Percentiles rank a stretch among this genome's conserved stretches.
Conservation (phyloP, 805 yeast species). For the Starmerella potacharoeniae region DNA sequence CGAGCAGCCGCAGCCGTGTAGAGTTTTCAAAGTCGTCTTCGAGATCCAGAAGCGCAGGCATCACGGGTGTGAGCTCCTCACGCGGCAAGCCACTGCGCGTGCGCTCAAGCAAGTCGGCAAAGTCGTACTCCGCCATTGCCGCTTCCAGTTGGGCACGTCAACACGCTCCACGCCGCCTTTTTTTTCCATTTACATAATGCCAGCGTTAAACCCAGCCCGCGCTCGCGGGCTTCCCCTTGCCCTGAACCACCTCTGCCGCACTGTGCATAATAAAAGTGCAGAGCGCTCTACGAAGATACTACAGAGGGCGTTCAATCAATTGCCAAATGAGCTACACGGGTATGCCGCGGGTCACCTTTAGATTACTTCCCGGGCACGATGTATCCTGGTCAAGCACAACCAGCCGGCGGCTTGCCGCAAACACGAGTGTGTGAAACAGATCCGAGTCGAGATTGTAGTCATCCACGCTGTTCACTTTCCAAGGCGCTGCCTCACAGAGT, state of each 20-base stretch:
- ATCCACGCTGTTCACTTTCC: background rate
- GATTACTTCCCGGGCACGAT: background rate
- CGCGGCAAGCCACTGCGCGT: slow-evolving; percentile 8
- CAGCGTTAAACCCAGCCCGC: background rate
- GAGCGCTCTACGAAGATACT: no score
- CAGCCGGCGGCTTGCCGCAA: background rate
- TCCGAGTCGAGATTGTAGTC: background rate
- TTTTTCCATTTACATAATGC: background rate
- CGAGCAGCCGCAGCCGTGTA: slow-evolving; percentile 14
- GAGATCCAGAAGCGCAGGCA: slow-evolving; percentile 5
- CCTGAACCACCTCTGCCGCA: background rate
- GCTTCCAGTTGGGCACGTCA: background rate
- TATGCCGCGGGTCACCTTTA: no score
- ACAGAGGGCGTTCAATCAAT: no score
- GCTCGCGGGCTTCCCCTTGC: background rate
- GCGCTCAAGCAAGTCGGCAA: slow-evolving; percentile 6
- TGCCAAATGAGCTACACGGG: no score
- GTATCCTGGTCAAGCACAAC: background rate
- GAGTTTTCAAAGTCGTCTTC: slow-evolving; percentile 6
- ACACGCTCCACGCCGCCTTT: background rate
- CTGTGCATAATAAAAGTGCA: no score
- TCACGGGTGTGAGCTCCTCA: slow-evolving; percentile 1
- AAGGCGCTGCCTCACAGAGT: background rate
- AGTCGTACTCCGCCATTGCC: slow-evolving; percentile 1
- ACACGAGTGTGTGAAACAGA: background rate